phyloP scores from a whole-genome alignment of 169 alveolate genomes.

The Eimeria sp. region DNA sequence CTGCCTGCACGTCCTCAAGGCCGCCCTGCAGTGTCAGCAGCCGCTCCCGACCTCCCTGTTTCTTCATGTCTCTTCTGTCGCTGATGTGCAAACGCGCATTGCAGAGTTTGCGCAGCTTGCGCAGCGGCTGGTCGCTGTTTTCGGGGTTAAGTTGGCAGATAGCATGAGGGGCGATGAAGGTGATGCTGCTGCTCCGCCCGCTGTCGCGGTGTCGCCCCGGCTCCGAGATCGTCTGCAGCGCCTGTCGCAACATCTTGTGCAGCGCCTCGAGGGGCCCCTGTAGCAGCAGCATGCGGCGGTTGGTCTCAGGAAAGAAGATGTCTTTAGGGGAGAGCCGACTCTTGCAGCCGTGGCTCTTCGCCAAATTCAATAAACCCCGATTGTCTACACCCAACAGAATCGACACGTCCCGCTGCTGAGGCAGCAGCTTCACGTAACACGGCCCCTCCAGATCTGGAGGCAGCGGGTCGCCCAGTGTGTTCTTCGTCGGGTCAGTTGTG shows the following conservation, averaged over 20 bases:
- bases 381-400: constrained; percentile 75
- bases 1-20: constrained; percentile 64
- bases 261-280: constrained; percentile 40
- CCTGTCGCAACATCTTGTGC: constrained; percentile 46
- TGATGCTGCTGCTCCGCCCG: constrained; percentile 35
- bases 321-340: constrained; percentile 50
- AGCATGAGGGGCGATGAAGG: constrained; percentile 24
- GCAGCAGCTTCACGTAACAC: constrained; percentile 72
- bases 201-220: constrained; percentile 18
- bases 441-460: constrained; percentile 80
- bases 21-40: constrained; percentile 55
- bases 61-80: constrained; percentile 72
- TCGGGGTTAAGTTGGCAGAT: constrained; percentile 6
- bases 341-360: constrained; percentile 75
- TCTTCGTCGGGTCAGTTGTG: constrained; percentile 71
- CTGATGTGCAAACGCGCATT: constrained; percentile 7
- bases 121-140: constrained; percentile 13
- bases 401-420: constrained; percentile 70
- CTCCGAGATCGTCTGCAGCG: neutral
- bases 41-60: constrained; percentile 68
- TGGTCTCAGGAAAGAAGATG: constrained; percentile 68
- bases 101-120: constrained; percentile 23
- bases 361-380: constrained; percentile 58
- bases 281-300: constrained; percentile 71
- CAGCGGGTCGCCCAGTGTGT: constrained; percentile 62